Base-by-base conservation (phyloP, 1,284 basidiomycete genomes). In the Ganoderma multipileum region DNA sequence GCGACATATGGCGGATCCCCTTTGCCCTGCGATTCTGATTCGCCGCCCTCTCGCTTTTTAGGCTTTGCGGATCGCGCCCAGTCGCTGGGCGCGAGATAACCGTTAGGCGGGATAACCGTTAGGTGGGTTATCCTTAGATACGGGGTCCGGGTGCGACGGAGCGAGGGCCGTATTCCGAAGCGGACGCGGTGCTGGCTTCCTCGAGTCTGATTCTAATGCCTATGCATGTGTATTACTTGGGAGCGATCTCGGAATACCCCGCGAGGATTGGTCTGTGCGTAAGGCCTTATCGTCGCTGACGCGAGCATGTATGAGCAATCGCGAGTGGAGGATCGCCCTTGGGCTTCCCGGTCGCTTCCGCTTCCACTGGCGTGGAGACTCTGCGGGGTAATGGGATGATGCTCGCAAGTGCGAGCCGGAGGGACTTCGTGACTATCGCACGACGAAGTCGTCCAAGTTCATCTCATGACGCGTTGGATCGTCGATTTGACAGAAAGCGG, bases 61-160 rank as follows among this genome's bases (percentile, higher is more conserved):
- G 66, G 68, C 67, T 69, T 69, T 65, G 71, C 71, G 52, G 66
- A 66, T 69, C 70, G 68, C 69, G 52, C 38, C 68, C 71, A 54
- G 57, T 57, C 30, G 38, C 42, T 30, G 55, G 68, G 71, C 36
- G 58, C 58, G 58, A 60, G 58, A 39, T 41, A 60, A 36, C 38
- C 23, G 38, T 38, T 60, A 60, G 38, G 38, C 58, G 58, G 58
- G 58, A 41, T 60, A 60, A 60, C 58, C 58, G 39, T 60, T 60
- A 60, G 58, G 58, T 60, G 33, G 38, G 23, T 60, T 60, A 60
- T 60, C 58, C 58, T 41, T 41, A 16, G 58, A 39, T 26, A 60
- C 58, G 58, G 58, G 38, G 16, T 23, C 36, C 58, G 58, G 58
- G 23, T 39, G 58, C 58, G 58, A 60, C 58, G 58, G 58, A 39